A percentile compares a stretch with the other conserved stretches of the same genome.
These are phyloP conservation scores for Geoglossum cookeanum DNA, from an alignment of 2,329 filamentous ascomycete genomes.

Conservation along the genomic window DNA sequence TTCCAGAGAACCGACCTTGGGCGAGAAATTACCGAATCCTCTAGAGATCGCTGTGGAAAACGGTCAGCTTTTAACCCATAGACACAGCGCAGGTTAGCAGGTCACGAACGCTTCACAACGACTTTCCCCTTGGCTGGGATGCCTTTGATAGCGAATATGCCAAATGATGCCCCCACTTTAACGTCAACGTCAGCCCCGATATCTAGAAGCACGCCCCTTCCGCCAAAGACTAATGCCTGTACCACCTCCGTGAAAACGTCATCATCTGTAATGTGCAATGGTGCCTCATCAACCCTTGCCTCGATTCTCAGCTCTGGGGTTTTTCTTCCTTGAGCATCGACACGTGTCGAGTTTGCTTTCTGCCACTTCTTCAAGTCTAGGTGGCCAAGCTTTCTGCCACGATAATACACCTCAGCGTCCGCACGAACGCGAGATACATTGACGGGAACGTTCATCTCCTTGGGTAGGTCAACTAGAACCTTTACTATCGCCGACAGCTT, in stretches of 20 bases:
- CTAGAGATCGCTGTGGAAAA: background rate
- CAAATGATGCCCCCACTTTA: slow-evolving; percentile 62
- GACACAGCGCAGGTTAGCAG: slow-evolving; percentile 1
- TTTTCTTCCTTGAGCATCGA: slow-evolving; percentile 28
- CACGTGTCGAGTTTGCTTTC: slow-evolving; percentile 57
- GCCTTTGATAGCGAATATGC: slow-evolving; percentile 59
- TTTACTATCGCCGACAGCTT: slow-evolving; percentile 68
- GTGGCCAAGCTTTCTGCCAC: slow-evolving; percentile 57
- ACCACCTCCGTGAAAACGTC: slow-evolving; percentile 64
- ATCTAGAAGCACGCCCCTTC: slow-evolving; percentile 46
- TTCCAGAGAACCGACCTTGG: slow-evolving; percentile 50
- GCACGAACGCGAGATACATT: slow-evolving; percentile 61
- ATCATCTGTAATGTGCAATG: slow-evolving; percentile 63
- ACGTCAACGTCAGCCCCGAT: slow-evolving; percentile 70
- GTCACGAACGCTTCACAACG: slow-evolving; percentile 82
- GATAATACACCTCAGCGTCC: slow-evolving; percentile 62
- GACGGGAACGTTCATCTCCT: slow-evolving; percentile 72
- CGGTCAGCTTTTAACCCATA: background rate
- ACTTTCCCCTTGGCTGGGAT: slow-evolving; percentile 72
- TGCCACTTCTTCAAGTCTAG: slow-evolving; percentile 73
- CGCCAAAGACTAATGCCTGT: slow-evolving; percentile 61
- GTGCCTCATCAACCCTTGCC: slow-evolving; percentile 58
- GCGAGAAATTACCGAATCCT: slow-evolving; percentile 29
- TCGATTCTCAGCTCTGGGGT: slow-evolving; percentile 50
- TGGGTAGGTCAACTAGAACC: slow-evolving; percentile 59